Percentiles rank a stretch among this genome's conserved stretches.
These are phyloP conservation scores for Acanthamoeba quina DNA, from an alignment of 208 protist genomes.

Conservation along the genomic window DNA sequence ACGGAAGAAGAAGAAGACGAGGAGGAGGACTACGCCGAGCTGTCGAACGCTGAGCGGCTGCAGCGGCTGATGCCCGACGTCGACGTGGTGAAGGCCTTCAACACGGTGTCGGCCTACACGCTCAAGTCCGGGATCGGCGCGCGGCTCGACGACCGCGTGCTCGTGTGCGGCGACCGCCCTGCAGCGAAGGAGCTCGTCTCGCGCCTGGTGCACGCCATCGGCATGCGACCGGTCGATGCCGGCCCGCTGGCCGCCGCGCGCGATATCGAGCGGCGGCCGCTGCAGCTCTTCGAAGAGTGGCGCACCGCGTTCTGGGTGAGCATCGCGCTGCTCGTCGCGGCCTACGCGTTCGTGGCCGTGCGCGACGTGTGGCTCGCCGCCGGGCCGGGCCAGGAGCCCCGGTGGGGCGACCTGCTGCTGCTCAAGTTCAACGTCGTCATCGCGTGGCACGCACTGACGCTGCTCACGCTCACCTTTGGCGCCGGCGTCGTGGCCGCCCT, in stretches of 20 bases:
- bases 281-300: constrained; percentile 63
- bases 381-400: not conserved
- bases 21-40: not conserved
- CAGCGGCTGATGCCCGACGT: constrained; percentile 64
- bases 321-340: not conserved
- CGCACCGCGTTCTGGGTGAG: constrained; percentile 4
- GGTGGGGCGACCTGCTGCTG: constrained; percentile 38
- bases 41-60: constrained; percentile 53
- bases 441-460: constrained; percentile 46
- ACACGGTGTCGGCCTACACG: constrained; percentile 58
- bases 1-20: not conserved
- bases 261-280: constrained; percentile 42
- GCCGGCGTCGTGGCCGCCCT: constrained; percentile 42
- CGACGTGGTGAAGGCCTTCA: constrained; percentile 69
- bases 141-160: constrained; percentile 56
- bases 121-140: not conserved
- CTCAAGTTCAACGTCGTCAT: constrained; percentile 74
- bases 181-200: constrained; percentile 49
- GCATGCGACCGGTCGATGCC: constrained; percentile 55
- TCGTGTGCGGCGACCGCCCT: constrained; percentile 30
- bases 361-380: constrained; percentile 30
- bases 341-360: constrained; percentile 52
- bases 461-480: constrained; percentile 48
- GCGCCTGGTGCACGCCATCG: constrained; percentile 26
- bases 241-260: constrained; percentile 32